These are phyloP conservation scores for Hortiboletus campestris DNA, from an alignment of 768 basidiomycete genomes.

Conservation along the genomic window DNA sequence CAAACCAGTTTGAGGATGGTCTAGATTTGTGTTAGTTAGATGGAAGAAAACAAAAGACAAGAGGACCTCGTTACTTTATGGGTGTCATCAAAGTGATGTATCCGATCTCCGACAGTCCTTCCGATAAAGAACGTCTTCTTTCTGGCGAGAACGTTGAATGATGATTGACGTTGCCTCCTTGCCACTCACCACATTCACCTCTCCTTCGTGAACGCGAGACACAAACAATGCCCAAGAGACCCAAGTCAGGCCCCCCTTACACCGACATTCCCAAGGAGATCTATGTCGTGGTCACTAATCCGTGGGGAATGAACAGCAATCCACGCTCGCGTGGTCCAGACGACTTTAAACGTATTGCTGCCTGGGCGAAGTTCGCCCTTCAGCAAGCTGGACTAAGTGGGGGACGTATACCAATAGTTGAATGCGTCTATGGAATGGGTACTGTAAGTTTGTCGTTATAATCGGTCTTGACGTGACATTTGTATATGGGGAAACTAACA, in stretches of 20 bases:
- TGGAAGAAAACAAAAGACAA: neutral
- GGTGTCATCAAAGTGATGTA: slow-evolving; percentile 1
- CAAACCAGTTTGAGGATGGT: slow-evolving; percentile 58
- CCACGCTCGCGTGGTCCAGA: slow-evolving; percentile 3
- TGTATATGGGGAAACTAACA: neutral
- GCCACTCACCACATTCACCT: slow-evolving; percentile 1
- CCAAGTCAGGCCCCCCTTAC: slow-evolving; percentile 30
- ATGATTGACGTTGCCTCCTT: neutral
- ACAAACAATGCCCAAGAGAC: slow-evolving; percentile 18
- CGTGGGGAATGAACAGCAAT: slow-evolving; percentile 20
- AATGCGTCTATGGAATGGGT: slow-evolving; percentile 29
- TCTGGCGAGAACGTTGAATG: no score
- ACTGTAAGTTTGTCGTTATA: slow-evolving; percentile 24
- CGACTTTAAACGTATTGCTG: slow-evolving; percentile 24
- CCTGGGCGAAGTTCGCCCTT: slow-evolving; percentile 27
- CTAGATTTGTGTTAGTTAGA: slow-evolving; percentile 4
- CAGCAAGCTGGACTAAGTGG: slow-evolving; percentile 16
- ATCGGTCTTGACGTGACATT: neutral
- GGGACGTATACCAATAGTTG: slow-evolving; percentile 11
- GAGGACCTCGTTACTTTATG: slow-evolving; percentile 12
- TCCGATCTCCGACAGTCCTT: slow-evolving; percentile 20
- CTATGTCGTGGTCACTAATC: slow-evolving; percentile 25
- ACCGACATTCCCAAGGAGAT: slow-evolving; percentile 16
- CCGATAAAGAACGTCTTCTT: neutral
- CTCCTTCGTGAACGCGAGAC: neutral